phyloP scores from a whole-genome alignment of 164 flowering plant genomes.

The Vitis rupestris region DNA sequence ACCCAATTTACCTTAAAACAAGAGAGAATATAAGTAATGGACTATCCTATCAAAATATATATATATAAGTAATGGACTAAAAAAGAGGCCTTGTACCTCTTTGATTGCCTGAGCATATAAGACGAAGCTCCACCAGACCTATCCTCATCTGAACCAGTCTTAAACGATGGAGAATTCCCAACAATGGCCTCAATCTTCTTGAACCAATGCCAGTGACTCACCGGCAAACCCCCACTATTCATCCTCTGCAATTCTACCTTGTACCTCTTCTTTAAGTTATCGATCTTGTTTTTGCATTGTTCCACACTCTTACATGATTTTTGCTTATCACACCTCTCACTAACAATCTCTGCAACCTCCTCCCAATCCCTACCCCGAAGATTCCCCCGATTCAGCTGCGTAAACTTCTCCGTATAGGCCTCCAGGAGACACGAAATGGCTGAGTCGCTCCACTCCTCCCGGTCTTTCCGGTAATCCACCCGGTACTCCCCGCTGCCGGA shows the following conservation, averaged over 20 bases:
- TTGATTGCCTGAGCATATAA: slow-evolving; percentile 40
- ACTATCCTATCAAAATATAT: too few relatives aligned
- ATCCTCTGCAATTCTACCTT: slow-evolving; percentile 81
- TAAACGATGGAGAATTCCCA: slow-evolving; percentile 47
- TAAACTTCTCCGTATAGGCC: slow-evolving; percentile 57
- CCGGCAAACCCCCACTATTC: slow-evolving; percentile 51
- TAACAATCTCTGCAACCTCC: slow-evolving; percentile 65
- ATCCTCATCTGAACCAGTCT: slow-evolving; percentile 57
- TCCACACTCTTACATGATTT: slow-evolving; percentile 62
- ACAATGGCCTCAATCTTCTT: slow-evolving; percentile 83
- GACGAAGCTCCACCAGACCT: slow-evolving; percentile 33
- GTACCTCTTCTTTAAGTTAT: slow-evolving; percentile 92
- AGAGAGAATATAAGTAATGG: neutral
- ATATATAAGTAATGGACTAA: neutral
- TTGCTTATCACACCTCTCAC: slow-evolving; percentile 61
- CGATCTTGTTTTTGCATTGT: slow-evolving; percentile 96
- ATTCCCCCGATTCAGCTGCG: slow-evolving; percentile 65
- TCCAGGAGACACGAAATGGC: slow-evolving; percentile 66
- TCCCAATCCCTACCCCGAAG: slow-evolving; percentile 78
- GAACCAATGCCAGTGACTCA: slow-evolving; percentile 93
- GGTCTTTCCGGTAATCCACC: slow-evolving; percentile 52
- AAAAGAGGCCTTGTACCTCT: slow-evolving; percentile 40
- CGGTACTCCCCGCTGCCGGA: slow-evolving; percentile 26
- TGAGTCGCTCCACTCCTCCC: slow-evolving; percentile 77
- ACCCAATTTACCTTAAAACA: too few relatives aligned